Evolutionary conservation across 371 early-diverging fungal genomes (phyloP).

Genomic region (Mortierella sp.): DNA sequence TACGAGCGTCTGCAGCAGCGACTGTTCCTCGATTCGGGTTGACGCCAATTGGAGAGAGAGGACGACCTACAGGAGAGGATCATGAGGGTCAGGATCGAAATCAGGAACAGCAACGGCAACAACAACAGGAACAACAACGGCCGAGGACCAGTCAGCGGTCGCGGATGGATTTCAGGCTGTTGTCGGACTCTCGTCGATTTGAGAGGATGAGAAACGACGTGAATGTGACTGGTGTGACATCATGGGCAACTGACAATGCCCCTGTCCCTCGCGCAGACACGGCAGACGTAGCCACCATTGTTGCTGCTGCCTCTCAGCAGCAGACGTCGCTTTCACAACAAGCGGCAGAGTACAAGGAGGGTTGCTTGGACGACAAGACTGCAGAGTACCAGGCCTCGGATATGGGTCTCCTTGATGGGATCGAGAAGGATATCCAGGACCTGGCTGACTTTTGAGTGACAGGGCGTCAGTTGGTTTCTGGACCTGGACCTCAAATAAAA

Average conservation of each 20-base stretch:
- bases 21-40: slow-evolving; percentile 5
- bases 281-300: neutral
- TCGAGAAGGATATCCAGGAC: neutral
- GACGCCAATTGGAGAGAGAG: neutral
- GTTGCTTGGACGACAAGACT: neutral
- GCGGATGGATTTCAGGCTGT: too few species aligned
- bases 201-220: neutral
- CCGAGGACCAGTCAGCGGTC: neutral
- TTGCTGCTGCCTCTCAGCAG: too few species aligned
- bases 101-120: neutral
- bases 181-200: neutral
- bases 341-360: neutral
- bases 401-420: neutral
- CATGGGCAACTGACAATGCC: neutral
- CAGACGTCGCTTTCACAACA: too few species aligned
- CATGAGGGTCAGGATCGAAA: neutral
- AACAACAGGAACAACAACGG: neutral
- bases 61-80: neutral
- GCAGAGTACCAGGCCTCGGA: neutral
- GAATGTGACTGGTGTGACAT: neutral
- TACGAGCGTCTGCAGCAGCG: slow-evolving; percentile 16
- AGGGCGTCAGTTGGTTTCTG: too few species aligned
- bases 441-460: neutral
- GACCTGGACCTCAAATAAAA: too few species aligned
- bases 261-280: neutral